Evolutionary conservation across 345 rosid species (phyloP), one percentile per base, ranked within the genome.

Genomic region (Heritiera littoralis): DNA sequence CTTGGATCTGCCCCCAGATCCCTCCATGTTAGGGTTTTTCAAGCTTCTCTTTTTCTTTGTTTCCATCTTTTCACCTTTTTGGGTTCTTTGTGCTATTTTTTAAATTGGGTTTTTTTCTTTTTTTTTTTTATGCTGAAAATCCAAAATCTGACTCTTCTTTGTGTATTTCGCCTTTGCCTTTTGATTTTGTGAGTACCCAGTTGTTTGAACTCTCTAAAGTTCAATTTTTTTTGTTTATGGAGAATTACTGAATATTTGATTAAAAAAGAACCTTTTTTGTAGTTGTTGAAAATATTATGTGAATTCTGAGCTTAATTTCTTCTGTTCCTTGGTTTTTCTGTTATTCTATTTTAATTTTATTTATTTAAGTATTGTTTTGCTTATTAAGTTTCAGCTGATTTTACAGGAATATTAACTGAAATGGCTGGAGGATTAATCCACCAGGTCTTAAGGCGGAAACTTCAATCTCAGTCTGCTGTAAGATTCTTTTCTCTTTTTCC

Each of bases 391-490:
- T 82, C 45, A 80, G 43, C 69, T 74, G 70, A 78, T 82, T 80
- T 78, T 80, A 80, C 84, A 87, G 86, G 82, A 73, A 77, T 75
- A 79, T 68, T 81, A n/a, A 32, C 81, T 79, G 72, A 86, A 85
- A 95, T 95, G 99, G 94, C 87, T 89, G 98, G 98, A 85, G 98
- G 96, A 79, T 77, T 93, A 65, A 92, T 95, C 88, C 94, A 85
- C 86, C 99, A 89, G 87, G 94, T 93, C 81, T 88, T 95, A 78
- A 88, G 93, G 88, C 89, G 92, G 86, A 92, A 91, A 81, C 89
- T 92, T 82, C 94, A 87, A 79, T 86, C 89, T 77, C 89, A 89
- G 64, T 83, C 90, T 54, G 59, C 87, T 78, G 98, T 95, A 87
- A 90, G 88, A 77, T 18, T 71, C 54, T 51, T 41, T 76, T 17